phyloP scores from a whole-genome alignment of 768 basidiomycete genomes.

The Serendipita indica region DNA sequence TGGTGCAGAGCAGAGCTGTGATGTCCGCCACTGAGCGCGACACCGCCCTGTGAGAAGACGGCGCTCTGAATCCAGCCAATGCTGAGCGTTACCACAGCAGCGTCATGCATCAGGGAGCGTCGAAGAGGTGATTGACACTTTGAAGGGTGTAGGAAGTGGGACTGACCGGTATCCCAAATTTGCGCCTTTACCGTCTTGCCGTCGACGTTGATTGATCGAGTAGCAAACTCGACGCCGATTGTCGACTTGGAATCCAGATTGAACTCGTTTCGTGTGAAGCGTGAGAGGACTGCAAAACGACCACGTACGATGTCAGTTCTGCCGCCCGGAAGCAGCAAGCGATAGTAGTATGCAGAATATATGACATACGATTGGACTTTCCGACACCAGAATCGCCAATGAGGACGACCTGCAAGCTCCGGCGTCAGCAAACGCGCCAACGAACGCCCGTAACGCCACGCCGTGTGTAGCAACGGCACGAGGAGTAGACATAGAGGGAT shows the following conservation, averaged over 20 bases:
- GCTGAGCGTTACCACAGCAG: neutral
- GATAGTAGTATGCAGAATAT: neutral
- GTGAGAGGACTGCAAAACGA: slow-evolving; percentile 70
- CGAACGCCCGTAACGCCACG: neutral
- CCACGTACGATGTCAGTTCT: slow-evolving; percentile 12
- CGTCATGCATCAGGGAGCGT: neutral
- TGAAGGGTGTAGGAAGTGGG: neutral
- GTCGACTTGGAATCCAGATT: slow-evolving; percentile 98
- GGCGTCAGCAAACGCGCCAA: neutral
- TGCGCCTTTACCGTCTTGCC: slow-evolving; percentile 95
- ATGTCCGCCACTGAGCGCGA: neutral
- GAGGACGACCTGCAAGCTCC: slow-evolving; percentile 63
- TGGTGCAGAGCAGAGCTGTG: neutral
- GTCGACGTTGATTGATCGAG: slow-evolving; percentile 88
- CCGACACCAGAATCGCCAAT: slow-evolving; percentile 99
- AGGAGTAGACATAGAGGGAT: neutral
- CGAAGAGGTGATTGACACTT: slow-evolving; percentile 1
- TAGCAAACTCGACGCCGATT: slow-evolving; percentile 98
- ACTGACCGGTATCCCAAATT: slow-evolving; percentile 95
- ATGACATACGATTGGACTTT: slow-evolving; percentile 70
- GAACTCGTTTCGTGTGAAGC: slow-evolving; percentile 99
- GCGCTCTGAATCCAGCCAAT: neutral
- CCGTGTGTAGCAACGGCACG: neutral
- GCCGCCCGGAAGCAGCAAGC: neutral
- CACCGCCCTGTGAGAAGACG: neutral